Base-by-base conservation (phyloP, 768 basidiomycete genomes). In the Neoboletus subvelutipes region DNA sequence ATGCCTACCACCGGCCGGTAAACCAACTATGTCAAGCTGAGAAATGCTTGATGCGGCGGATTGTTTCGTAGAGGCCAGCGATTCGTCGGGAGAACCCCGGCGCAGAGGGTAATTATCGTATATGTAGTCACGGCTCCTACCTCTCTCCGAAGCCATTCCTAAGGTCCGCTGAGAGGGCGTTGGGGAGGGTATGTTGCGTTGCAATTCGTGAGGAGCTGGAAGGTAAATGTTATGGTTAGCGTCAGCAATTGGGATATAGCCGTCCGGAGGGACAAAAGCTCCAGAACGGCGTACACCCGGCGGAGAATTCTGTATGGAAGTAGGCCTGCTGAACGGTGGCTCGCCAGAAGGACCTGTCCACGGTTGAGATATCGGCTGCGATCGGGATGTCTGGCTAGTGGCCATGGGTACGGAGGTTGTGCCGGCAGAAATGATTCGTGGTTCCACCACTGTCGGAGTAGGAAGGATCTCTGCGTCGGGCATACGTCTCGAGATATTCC, bases 171-270 rank as follows among this genome's bases (percentile, higher is more conserved):
- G 68, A 42, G 68, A 73, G 10, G 63, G 68, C 4, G 68, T 60
- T 8, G 70, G 66, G 28, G 72, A 73, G 20, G 70, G 58, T 28
- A 70, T 57, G 39, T 4, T 55, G 36, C 66, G 67, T 18, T 70
- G 73, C 20, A 83, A 57, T 55, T 77, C 81, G 53, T 83, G 79
- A 1, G 83, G 83, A 20, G 82, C 77, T 6, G 81, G 81, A n/a
- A 83, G 69, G 5, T 67, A 57, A 18, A 81, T 80, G 20, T 71
- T 65, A 11, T 72, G 71, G 54, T 77, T 71, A 0, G 71, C 55
- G 15, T 72, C 77, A 37, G 57, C 77, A 45, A n/a, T 73, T 0
- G 83, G 82, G 52, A 84, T 81, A 55, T 72, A 83, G 5, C 72
- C 75, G n/a, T 83, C 82, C 0, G 79, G 80, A 8, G 75, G 80